Conservation (phyloP, 257 asterid species). For the Solanum chmielewskii region DNA sequence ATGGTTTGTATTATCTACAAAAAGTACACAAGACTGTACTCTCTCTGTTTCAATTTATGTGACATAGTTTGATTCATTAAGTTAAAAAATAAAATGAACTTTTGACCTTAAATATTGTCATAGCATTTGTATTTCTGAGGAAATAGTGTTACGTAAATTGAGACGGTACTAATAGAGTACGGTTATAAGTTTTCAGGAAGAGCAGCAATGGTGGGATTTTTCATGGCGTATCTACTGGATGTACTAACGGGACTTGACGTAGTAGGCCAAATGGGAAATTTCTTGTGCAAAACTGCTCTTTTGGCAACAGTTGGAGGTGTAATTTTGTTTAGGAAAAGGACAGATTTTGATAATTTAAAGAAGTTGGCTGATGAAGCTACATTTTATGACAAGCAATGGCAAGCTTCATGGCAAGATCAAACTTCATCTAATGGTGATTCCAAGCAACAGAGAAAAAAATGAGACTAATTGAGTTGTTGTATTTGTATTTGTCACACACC, state of each 20-base stretch:
- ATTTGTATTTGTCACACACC: not conserved
- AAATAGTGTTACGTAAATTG: not conserved
- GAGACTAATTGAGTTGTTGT: not conserved
- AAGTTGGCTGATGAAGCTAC: constrained; percentile 56
- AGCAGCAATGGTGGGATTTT: constrained; percentile 75
- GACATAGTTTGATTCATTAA: not conserved
- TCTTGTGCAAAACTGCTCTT: constrained; percentile 43
- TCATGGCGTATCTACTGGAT: constrained; percentile 48
- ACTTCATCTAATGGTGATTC: not conserved
- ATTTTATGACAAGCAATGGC: constrained; percentile 59
- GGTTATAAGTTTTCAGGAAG: constrained; percentile 23
- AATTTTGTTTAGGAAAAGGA: constrained; percentile 26
- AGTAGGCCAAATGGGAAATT: constrained; percentile 60
- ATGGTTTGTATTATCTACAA: constrained; percentile 20
- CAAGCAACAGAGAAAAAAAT: not conserved
- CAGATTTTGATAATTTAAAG: constrained; percentile 26
- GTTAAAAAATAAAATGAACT: not conserved
- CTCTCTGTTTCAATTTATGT: not conserved
- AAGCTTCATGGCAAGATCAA: constrained; percentile 42
- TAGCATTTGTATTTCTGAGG: not conserved
- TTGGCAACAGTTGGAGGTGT: constrained; percentile 31
- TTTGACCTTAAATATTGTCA: not conserved
- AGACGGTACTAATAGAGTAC: not conserved
- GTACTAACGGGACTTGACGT: constrained; percentile 47
- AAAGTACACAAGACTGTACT: not conserved